A percentile compares a stretch with the other conserved stretches of the same genome.
These are phyloP conservation scores for Aspergillus pseudoviridinutans DNA, from an alignment of 2,329 filamentous ascomycete species.

Conservation along the genomic window DNA sequence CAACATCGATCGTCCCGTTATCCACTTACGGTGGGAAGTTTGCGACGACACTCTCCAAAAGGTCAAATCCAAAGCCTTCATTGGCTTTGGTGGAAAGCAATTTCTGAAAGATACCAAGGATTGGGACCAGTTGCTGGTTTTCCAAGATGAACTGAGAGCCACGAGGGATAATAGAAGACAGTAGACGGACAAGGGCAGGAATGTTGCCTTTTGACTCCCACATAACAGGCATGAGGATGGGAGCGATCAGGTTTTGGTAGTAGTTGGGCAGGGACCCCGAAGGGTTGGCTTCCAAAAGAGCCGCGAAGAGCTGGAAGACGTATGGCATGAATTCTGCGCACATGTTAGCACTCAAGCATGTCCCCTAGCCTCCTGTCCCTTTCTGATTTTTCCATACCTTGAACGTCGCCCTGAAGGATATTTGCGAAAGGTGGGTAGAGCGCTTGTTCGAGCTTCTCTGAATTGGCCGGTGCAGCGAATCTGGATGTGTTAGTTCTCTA, in stretches of 20 bases:
- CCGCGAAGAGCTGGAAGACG: constrained; percentile 90
- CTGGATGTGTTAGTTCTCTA: constrained; percentile 23
- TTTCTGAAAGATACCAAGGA: constrained; percentile 95
- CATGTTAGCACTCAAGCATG: constrained; percentile 26
- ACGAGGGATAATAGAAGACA: constrained; percentile 78
- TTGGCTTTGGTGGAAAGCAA: constrained; percentile 77
- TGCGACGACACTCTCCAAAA: constrained; percentile 75
- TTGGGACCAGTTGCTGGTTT: constrained; percentile 77
- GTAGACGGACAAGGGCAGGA: constrained; percentile 79
- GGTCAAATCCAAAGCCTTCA: constrained; percentile 81
- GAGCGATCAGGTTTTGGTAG: constrained; percentile 73
- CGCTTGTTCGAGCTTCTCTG: constrained; percentile 70
- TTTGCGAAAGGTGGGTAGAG: constrained; percentile 80
- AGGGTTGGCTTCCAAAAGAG: constrained; percentile 82
- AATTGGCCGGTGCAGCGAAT: constrained; percentile 65
- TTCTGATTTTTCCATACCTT: constrained; percentile 51
- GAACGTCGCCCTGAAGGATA: constrained; percentile 76
- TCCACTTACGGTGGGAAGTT: constrained; percentile 65
- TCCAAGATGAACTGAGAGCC: constrained; percentile 68
- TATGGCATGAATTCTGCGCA: constrained; percentile 84
- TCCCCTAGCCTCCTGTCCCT: neutral
- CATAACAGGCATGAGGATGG: constrained; percentile 72
- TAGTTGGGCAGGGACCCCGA: constrained; percentile 72
- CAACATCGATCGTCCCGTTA: neutral
- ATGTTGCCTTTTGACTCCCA: constrained; percentile 95